These are phyloP conservation scores for Pyrenula massariospora DNA, from an alignment of 495 filamentous ascomycete species.

Conservation along the genomic window DNA sequence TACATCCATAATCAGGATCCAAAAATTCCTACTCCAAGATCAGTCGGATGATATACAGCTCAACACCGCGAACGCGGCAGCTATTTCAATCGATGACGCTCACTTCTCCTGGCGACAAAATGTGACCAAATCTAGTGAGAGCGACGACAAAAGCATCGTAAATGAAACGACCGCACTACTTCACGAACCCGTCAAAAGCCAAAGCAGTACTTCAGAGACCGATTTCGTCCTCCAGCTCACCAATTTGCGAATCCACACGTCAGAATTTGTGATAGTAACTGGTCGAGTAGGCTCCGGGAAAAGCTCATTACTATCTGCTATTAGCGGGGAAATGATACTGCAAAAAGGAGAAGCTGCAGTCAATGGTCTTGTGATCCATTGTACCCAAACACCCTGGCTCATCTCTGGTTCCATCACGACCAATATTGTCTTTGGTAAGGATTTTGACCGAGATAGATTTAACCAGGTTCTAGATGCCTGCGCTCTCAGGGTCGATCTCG, in stretches of 20 bases:
- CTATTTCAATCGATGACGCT: not conserved
- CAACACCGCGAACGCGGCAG: not conserved
- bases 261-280: constrained; percentile 5
- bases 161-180: not conserved
- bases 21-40: not conserved
- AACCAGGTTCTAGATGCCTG: constrained; percentile 45
- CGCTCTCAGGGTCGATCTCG: constrained; percentile 58
- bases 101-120: not conserved
- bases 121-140: not conserved
- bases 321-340: constrained; percentile 7
- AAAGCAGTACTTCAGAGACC: not conserved
- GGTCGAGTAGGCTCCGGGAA: constrained; percentile 8
- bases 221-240: not conserved
- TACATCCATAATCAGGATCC: not conserved
- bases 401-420: constrained; percentile 6
- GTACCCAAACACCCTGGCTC: constrained; percentile 9
- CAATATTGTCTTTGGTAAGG: constrained; percentile 7
- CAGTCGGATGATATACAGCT: not conserved
- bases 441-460: constrained; percentile 6
- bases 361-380: constrained; percentile 2
- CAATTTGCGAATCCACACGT: constrained; percentile 2
- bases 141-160: not conserved
- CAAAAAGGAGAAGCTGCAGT: constrained; percentile 1
- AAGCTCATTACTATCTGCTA: constrained; percentile 7
- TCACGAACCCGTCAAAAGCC: not conserved